Percentiles rank a stretch among this genome's conserved stretches.
These are phyloP conservation scores for Gossypium schwendimanii DNA, from an alignment of 441 rosid genomes.

Conservation along the genomic window DNA sequence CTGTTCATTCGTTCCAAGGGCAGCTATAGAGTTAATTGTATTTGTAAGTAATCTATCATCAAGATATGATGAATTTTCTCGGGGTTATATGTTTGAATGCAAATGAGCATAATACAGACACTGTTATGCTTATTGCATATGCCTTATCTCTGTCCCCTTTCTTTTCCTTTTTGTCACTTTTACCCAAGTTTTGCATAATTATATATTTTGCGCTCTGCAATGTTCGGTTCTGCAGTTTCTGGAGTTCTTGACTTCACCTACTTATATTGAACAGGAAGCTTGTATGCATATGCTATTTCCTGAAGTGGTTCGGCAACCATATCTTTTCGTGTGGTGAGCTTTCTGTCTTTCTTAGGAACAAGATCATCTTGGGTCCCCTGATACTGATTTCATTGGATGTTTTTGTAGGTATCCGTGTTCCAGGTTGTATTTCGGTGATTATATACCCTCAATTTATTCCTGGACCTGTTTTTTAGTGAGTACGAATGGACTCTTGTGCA, in stretches of 20 bases:
- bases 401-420: constrained; percentile 31
- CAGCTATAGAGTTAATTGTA: neutral
- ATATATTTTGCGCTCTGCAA: neutral
- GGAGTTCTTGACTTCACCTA: neutral
- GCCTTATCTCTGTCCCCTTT: neutral
- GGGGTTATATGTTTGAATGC: neutral
- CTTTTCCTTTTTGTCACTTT: neutral
- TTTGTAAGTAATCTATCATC: neutral
- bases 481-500: constrained; percentile 9
- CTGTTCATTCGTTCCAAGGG: neutral
- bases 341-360: neutral
- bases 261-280: constrained; percentile 35
- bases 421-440: constrained; percentile 22
- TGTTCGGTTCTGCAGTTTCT: neutral
- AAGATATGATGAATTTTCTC: neutral
- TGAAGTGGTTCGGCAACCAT: constrained; percentile 29
- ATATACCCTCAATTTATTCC: constrained; percentile 15
- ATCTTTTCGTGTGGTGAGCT: constrained; percentile 34
- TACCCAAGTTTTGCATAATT: neutral
- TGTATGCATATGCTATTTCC: constrained; percentile 50
- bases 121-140: neutral
- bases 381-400: neutral
- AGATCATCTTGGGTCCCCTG: neutral
- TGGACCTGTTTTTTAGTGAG: constrained; percentile 24
- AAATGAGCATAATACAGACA: too few species aligned